Conservation (phyloP, 768 basidiomycete species). For the Pseudohyphozyma bogoriensis region DNA sequence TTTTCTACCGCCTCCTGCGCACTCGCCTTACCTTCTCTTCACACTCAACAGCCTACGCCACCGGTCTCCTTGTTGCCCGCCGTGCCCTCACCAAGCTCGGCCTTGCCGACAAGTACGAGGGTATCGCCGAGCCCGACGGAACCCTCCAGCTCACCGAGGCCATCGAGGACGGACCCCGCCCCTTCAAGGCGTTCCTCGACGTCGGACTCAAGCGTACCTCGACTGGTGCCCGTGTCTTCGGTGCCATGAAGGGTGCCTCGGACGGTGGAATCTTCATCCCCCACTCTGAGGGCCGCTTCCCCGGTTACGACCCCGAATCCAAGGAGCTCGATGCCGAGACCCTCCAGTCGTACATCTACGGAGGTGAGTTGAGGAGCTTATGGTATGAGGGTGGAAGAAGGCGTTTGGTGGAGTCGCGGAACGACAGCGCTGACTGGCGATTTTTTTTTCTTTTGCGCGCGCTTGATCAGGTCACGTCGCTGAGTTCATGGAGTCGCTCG, state of each 20-base stretch:
- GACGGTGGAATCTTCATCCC: slow-evolving; percentile 98
- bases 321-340: slow-evolving; percentile 90
- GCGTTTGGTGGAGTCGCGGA: not conserved
- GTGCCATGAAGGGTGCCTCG: slow-evolving; percentile 94
- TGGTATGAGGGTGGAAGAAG: not conserved
- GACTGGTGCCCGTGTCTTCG: slow-evolving; percentile 93
- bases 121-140: slow-evolving; percentile 83
- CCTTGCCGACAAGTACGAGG: slow-evolving; percentile 95
- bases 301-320: slow-evolving; percentile 84
- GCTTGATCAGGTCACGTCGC: slow-evolving; percentile 76
- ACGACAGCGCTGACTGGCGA: not conserved
- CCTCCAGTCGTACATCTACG: slow-evolving; percentile 84
- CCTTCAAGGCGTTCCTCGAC: slow-evolving; percentile 99
- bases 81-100: slow-evolving; percentile 91
- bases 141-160: slow-evolving; percentile 70
- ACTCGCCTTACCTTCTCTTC: not conserved
- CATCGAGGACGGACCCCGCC: slow-evolving; percentile 85
- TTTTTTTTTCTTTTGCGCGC: not conserved
- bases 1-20: not conserved
- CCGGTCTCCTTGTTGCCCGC: slow-evolving; percentile 87
- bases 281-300: slow-evolving; percentile 92
- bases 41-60: slow-evolving; percentile 67
- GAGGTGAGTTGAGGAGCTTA: slow-evolving; percentile 10
- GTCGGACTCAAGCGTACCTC: slow-evolving; percentile 97
- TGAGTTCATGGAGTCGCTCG: slow-evolving; percentile 98